phyloP scores from a whole-genome alignment of 179 eudicot genomes.

The Sideroxylon spinosum region DNA sequence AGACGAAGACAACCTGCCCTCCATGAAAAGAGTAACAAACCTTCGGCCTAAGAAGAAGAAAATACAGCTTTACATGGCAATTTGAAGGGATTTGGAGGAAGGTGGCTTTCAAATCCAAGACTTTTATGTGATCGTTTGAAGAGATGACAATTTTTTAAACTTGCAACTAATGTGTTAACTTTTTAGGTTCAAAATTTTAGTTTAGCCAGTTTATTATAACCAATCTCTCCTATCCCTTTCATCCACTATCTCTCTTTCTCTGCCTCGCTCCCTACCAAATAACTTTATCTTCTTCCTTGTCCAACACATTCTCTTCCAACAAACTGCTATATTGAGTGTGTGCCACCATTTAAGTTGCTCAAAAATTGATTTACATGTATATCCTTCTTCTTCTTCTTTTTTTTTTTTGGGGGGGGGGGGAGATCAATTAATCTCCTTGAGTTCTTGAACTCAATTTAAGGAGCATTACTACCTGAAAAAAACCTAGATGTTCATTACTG shows the following conservation, averaged over 20 bases:
- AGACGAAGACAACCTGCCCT: slow-evolving; percentile 4
- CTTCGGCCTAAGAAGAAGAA: neutral
- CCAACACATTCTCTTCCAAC: neutral
- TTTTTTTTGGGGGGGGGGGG: too few species aligned
- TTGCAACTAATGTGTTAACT: neutral
- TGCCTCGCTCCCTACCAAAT: neutral
- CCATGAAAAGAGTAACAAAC: neutral
- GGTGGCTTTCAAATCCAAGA: slow-evolving; percentile 7
- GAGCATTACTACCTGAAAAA: neutral
- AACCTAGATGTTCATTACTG: neutral
- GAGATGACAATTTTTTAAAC: neutral
- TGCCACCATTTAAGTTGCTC: neutral
- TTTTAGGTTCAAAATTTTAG: too few species aligned
- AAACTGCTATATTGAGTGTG: neutral
- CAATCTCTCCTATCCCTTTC: too few species aligned
- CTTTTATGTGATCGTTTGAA: neutral
- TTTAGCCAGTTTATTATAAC: too few species aligned
- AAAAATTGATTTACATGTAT: too few species aligned
- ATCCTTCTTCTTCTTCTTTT: too few species aligned
- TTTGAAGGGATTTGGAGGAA: neutral
- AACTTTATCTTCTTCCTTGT: neutral
- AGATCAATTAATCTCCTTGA: too few species aligned
- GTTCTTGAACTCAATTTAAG: neutral
- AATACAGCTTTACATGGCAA: neutral
- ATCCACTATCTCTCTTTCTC: neutral